Evolutionary conservation across 2,329 filamentous ascomycete genomes (phyloP), one percentile per base, ranked within the genome.

Genomic region (Rutstroemia sp.): DNA sequence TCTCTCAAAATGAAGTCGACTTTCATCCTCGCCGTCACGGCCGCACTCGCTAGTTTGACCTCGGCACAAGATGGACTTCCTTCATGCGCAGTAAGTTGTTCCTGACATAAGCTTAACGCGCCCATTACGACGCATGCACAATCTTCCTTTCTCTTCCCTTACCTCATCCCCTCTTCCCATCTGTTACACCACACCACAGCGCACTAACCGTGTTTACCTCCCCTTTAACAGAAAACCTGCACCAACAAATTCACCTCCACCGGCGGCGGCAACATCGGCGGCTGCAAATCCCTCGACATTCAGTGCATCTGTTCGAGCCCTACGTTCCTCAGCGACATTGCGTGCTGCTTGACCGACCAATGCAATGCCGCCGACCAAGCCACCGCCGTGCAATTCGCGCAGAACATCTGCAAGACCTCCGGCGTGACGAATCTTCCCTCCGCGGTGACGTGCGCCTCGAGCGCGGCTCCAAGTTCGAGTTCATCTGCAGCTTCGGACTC

Each of bases 21-120:
- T 16, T 48, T 39, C 44, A 42, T 59, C 49, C 44, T 76, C 57
- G 63, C 78, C 64, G 69, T 79, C 61, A 68, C 75, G 59, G 70
- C 82, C 64, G 75, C 79, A 63, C 70, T 82, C 48, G 74, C 79
- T 63, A 76, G 76, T 71, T 71, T 83, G 58, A 75, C 78, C 60
- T 70, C 73, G 59, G 78, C 78, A 40, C 79, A 81, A 67, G 62
- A 65, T 30, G 66, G 64, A 40, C 74, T 80, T 49, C 83, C 80
- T 16, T 58, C 60, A 9, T 86, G 78, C 64, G 81, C 81, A 61
- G 81, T 84, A 74, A 66, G 79, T 76, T 39, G 19, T 34, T 40
- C 12, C 16, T 34, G 21, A 44, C 40, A 44, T 44, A 44, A 17
- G 40, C 40, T 19, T 44, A 44, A 21, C 7, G 5, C 39, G 16